These are phyloP conservation scores for Friedmanniomyces simplex DNA, from an alignment of 495 filamentous ascomycete species.

Conservation along the genomic window DNA sequence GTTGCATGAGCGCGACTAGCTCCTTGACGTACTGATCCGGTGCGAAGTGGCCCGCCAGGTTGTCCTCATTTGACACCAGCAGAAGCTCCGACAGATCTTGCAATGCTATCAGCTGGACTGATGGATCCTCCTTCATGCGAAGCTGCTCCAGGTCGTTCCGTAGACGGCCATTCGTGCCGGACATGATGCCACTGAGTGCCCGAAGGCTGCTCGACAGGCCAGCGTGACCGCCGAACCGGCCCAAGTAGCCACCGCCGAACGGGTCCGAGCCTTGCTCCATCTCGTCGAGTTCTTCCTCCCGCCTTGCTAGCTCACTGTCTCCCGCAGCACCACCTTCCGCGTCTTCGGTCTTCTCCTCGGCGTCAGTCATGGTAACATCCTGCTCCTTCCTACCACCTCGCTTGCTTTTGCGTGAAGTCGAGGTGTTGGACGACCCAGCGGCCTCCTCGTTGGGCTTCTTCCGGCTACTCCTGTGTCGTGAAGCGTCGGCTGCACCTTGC, in stretches of 20 bases:
- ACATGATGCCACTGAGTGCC: conserved; percentile 82
- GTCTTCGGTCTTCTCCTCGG: conserved; percentile 22
- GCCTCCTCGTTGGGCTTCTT: conserved; percentile 43
- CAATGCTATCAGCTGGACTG: conserved; percentile 81
- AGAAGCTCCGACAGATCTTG: conserved; percentile 90
- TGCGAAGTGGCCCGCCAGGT: conserved; percentile 88
- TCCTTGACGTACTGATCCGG: conserved; percentile 95
- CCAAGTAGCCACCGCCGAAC: conserved; percentile 62
- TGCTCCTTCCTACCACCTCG: conserved; percentile 39
- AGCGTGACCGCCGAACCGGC: conserved; percentile 49
- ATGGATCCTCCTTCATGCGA: conserved; percentile 76
- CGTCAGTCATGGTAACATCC: conserved; percentile 44
- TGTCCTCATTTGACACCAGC: conserved; percentile 91
- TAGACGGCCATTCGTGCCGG: conserved; percentile 66
- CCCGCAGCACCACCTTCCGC: conserved; percentile 40
- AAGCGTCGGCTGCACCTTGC: conserved; percentile 37
- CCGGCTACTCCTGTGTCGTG: conserved; percentile 58
- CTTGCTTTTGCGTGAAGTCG: conserved; percentile 28
- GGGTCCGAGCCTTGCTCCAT: conserved; percentile 45
- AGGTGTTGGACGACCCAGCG: conserved; percentile 27
- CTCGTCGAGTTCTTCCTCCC: conserved; percentile 53
- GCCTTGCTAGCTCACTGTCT: conserved; percentile 38
- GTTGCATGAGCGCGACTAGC: conserved; percentile 83
- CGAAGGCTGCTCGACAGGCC: conserved; percentile 74
- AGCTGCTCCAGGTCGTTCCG: conserved; percentile 77